Evolutionary conservation across 257 asterid genomes (phyloP).

Genomic region (Nicotiana obtusifolia): DNA sequence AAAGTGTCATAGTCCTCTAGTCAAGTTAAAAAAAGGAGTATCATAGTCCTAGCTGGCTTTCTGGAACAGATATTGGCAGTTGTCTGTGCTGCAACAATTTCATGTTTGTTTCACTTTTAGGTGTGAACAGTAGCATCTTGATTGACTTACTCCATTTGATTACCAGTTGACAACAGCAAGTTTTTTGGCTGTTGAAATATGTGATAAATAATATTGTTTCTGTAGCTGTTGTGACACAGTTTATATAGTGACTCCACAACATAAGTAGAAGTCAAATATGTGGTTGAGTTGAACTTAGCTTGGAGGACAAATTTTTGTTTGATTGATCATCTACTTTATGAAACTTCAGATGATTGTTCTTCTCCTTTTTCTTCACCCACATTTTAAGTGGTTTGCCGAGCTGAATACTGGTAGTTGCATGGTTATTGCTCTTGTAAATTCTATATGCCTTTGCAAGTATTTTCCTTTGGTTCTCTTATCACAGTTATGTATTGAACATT

Average conservation of each 20-base stretch:
- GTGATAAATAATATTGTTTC: not conserved
- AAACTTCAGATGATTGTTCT: not conserved
- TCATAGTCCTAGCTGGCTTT: not conserved
- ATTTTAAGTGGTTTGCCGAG: not conserved
- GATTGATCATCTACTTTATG: not conserved
- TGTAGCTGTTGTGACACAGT: not conserved
- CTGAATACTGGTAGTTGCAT: not conserved
- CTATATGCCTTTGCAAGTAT: not conserved
- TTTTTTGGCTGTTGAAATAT: slow-evolving; percentile 1
- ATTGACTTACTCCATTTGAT: not conserved
- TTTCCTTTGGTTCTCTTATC: not conserved
- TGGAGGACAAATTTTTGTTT: not conserved
- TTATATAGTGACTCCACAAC: not conserved
- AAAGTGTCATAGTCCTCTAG: not conserved
- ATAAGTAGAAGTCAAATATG: not conserved
- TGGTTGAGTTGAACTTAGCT: slow-evolving; percentile 1
- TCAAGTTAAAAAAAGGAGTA: not conserved
- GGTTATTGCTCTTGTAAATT: not conserved
- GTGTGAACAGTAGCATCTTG: not conserved
- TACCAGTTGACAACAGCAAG: not conserved
- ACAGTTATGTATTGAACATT: not conserved
- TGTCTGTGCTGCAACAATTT: slow-evolving; percentile 2
- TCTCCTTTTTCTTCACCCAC: not conserved
- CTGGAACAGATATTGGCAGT: not conserved
- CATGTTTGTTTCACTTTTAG: not conserved